A percentile compares a stretch with the other conserved stretches of the same genome.
Evolutionary conservation across 2,329 filamentous ascomycete genomes (phyloP).

Genomic region (Herpotrichia juniperi): DNA sequence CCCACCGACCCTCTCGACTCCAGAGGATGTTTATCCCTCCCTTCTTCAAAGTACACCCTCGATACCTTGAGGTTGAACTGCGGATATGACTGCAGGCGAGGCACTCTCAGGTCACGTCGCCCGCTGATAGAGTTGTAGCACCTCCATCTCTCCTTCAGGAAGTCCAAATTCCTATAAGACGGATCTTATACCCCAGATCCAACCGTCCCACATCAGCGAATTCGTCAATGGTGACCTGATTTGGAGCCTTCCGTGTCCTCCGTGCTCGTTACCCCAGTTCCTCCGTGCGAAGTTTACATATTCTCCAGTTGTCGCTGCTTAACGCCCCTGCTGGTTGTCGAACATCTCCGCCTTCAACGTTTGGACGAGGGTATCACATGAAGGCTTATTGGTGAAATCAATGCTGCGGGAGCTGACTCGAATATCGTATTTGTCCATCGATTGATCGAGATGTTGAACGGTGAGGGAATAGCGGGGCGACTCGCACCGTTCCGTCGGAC

Average conservation of each 20-base stretch:
- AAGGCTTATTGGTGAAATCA: not conserved
- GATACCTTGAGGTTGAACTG: not conserved
- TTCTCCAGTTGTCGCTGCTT: slow-evolving; percentile 2
- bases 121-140: slow-evolving; percentile 3
- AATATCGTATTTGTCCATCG: not conserved
- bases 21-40: slow-evolving; percentile 11
- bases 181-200: slow-evolving; percentile 5
- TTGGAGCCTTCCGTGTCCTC: slow-evolving; percentile 18
- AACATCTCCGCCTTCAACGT: slow-evolving; percentile 2
- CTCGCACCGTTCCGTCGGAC: slow-evolving; percentile 17
- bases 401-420: not conserved
- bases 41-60: not conserved
- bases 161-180: slow-evolving; percentile 5
- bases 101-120: slow-evolving; percentile 5
- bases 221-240: slow-evolving; percentile 13
- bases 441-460: slow-evolving; percentile 3
- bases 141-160: not conserved
- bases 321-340: not conserved
- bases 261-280: slow-evolving; percentile 21
- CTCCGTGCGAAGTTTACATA: slow-evolving; percentile 14
- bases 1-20: not conserved
- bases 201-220: slow-evolving; percentile 16
- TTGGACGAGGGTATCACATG: slow-evolving; percentile 2
- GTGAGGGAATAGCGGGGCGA: slow-evolving; percentile 20
- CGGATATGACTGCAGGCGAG: not conserved